phyloP scores from a whole-genome alignment of 306 rosid genomes.

The Hylodesmum podocarpum region DNA sequence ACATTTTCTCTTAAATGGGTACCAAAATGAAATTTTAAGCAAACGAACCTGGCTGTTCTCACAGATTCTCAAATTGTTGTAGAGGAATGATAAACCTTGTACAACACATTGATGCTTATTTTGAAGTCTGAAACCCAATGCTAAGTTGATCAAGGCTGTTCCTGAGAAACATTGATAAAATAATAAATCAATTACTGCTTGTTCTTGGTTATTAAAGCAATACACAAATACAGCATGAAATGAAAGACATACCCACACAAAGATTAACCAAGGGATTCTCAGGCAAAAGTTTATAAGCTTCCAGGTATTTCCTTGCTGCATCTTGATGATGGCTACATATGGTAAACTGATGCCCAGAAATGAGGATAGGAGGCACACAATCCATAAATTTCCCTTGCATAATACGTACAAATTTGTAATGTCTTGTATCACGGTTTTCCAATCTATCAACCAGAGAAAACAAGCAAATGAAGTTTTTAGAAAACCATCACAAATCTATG shows the following conservation, averaged over 20 bases:
- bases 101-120: constrained; percentile 84
- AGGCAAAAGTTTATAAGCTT: constrained; percentile 77
- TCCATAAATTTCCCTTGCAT: constrained; percentile 66
- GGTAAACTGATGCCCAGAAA: constrained; percentile 79
- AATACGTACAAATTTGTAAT: constrained; percentile 61
- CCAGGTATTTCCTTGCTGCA: constrained; percentile 87
- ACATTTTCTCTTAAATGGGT: neutral
- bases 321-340: constrained; percentile 78
- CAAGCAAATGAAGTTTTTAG: neutral
- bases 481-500: constrained; percentile 19
- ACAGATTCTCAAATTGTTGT: constrained; percentile 64
- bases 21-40: neutral
- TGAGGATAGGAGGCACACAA: constrained; percentile 76
- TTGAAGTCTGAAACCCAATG: constrained; percentile 86
- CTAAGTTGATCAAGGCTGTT: constrained; percentile 79
- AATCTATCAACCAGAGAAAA: constrained; percentile 49
- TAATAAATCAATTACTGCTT: neutral
- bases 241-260: constrained; percentile 66
- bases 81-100: constrained; percentile 89
- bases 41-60: constrained; percentile 76
- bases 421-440: constrained; percentile 77
- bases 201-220: constrained; percentile 8
- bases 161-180: constrained; percentile 41
- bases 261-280: constrained; percentile 81
- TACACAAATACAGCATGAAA: neutral